Evolutionary conservation across 2,329 filamentous ascomycete species (phyloP), one percentile per base, ranked within the genome.

Genomic region (Aspergillus fructus): DNA sequence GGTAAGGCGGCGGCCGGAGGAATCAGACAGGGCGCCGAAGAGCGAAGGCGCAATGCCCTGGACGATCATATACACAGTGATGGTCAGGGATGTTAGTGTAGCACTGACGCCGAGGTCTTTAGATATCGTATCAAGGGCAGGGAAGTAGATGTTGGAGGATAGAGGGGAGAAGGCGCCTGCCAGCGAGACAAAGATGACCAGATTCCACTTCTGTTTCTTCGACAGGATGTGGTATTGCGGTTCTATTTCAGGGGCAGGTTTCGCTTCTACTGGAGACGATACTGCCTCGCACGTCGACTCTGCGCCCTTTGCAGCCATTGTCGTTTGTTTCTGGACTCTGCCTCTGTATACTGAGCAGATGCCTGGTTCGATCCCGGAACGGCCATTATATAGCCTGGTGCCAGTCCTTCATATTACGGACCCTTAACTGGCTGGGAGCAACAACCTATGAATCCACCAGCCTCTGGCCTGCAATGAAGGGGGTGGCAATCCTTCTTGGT

Each of bases 41-140:
- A 83, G 70, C 4, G 76, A 70, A 0, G 81, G 80, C 3, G 79
- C 76, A 15, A 83, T 65, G 5, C 78, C 82, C 67, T 83, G 81
- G 4, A 82, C 69, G 49, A 83, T 72, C 67, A 81, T 77, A 61
- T 83, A 84, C 37, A 73, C 59, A 0, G 74, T 76, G 17, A 76
- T 66, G 1, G 74, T 75, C n/a, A 76, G 59, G 12, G 68, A 72
- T 17, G 71, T 63, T 3, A 71, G 56, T 12, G 68, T 61, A 49
- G 67, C 65, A 7, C 65, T 71, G 42, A 71, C 55, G 34, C 66
- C 27, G 7, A 73, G 57, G 19, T 69, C 59, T 55, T 65, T 27
- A 13, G 68, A 64, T 24, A 69, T 64, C 4, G 58, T 62, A 6
- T 62, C 63, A 8, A 80, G 64, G 5, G 76, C 71, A 4, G 78